A percentile compares a stretch with the other conserved stretches of the same genome.
These are phyloP conservation scores for Pythium guiyangense DNA, from an alignment of 352 stramenopile genomes.

Conservation along the genomic window DNA sequence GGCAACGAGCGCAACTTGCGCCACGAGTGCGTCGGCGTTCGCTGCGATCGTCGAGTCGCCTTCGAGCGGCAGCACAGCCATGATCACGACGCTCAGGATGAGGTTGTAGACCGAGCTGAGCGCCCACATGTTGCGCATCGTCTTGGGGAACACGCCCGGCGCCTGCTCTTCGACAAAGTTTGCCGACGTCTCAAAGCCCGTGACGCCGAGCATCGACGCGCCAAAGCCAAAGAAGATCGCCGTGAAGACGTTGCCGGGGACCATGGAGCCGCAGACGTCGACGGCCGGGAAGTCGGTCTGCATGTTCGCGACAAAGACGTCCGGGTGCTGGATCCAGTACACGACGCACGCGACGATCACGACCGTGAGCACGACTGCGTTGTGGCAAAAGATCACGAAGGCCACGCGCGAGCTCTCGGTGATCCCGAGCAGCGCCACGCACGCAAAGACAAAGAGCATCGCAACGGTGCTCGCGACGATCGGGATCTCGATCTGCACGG, in stretches of 20 bases:
- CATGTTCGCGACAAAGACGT: slow-evolving; percentile 63
- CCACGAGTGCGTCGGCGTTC: slow-evolving; percentile 61
- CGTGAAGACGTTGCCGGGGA: slow-evolving; percentile 35
- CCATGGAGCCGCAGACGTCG: slow-evolving; percentile 41
- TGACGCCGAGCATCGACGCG: slow-evolving; percentile 83
- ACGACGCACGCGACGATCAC: slow-evolving; percentile 45
- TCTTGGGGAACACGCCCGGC: slow-evolving; percentile 13
- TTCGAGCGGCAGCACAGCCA: slow-evolving; percentile 70
- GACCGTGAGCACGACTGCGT: slow-evolving; percentile 58
- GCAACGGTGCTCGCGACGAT: slow-evolving; percentile 32
- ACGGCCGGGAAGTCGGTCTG: slow-evolving; percentile 45
- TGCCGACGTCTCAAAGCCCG: slow-evolving; percentile 84
- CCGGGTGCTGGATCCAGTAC: slow-evolving; percentile 47
- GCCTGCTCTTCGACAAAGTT: slow-evolving; percentile 87
- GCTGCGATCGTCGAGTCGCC: slow-evolving; percentile 43
- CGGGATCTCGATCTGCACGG: slow-evolving; percentile 51
- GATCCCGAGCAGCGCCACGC: slow-evolving; percentile 68
- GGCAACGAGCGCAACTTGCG: slow-evolving; percentile 45
- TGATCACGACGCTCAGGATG: slow-evolving; percentile 54
- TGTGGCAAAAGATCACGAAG: slow-evolving; percentile 73
- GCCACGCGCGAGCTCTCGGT: slow-evolving; percentile 72
- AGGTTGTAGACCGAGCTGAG: slow-evolving; percentile 86
- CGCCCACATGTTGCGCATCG: slow-evolving; percentile 34
- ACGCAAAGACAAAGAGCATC: slow-evolving; percentile 72
- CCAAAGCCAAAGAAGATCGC: slow-evolving; percentile 71